Evolutionary conservation across 2,329 filamentous ascomycete species (phyloP), one percentile per base, ranked within the genome.

Genomic region (Harringtonia lauricola): DNA sequence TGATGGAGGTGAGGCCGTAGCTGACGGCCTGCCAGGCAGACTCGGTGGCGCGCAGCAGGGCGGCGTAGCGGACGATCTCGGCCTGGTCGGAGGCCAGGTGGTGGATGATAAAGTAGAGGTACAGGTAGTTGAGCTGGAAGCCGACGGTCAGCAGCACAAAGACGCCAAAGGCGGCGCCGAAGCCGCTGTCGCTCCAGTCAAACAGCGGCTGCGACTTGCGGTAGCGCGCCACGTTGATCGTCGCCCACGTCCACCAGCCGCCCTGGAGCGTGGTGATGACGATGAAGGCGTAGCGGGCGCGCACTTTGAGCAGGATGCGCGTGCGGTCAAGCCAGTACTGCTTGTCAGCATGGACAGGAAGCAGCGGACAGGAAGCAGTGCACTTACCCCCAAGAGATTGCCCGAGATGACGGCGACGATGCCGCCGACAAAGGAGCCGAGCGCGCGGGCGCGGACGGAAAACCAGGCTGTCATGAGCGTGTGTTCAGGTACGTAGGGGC

Each of bases 61-160:
- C 81, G 0, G 82, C 74, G 53, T 81, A 79, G 1, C 82, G 72
- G 36, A 87, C 73, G 2, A 86, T 71, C 51, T 87, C 76, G 21
- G 71, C 68, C 41, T 83, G 69, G 7, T 69, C 65, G 5, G 66
- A 59, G 1, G 83, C 79, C 3, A 87, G 57, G 51, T 84, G 79
- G 4, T 76, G 71, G 10, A 86, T 73, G 47, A 86, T 65, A 53
- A 86, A 86, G 62, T 86, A 85, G 67, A 86, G 59, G 56, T 79
- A 86, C 50, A 86, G 67, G 55, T 87, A 87, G 57, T 86, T 86
- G 8, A 85, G 51, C 59, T 86, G 82, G 52, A 86, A 86, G 0
- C 79, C 75, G 12, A 75, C 61, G 0, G 78, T 76, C 51, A 83
- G 69, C 51, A 87, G 74, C 7, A 87, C 54, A 57, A 82, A 86